Base-by-base conservation (phyloP, 495 filamentous ascomycete genomes). In the Diplogelasinospora grovesii region DNA sequence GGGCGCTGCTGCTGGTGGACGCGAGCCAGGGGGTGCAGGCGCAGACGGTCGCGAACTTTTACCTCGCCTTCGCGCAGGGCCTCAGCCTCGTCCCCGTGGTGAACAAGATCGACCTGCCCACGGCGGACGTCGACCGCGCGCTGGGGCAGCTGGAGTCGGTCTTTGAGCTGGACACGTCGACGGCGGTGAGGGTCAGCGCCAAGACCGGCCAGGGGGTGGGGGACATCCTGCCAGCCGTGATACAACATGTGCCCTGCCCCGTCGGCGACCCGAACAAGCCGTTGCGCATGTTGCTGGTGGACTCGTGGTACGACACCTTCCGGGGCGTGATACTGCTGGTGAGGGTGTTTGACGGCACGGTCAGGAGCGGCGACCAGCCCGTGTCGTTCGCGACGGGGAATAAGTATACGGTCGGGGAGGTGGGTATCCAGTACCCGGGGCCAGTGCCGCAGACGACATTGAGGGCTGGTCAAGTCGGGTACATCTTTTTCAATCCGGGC, bases 271-370 rank as follows among this genome's bases (percentile, higher is more conserved):
- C 65, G 33, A 68, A 56, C 7, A 82, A 75, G 49, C 85, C 86
- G 11, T 63, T 96, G 22, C 77, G 85, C 25, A 79, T 97, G 66
- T 65, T 98, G 5, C 77, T 98, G 15, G 89, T 98, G 28, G 92
- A 98, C 57, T 95, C 88, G 5, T 98, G 92, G 92, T 98, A 98
- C 57, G 86, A 93, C 46, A 86, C 79, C 31, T 98, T 95, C 63
- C 86, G 85, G 46, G 92, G 92, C 13, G 92, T 98, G 19, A 86
- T 98, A 25, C 73, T 95, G 36, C 73, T 98, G 7, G 87, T 98
- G 23, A 75, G 92, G 10, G 70, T 98, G 31, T 98, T 98, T 54
- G 88, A 97, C 45, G 92, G 92, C 11, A 75, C 77, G 40, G 70
- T 97, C 33, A 79, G 74, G 45, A 73, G 88, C 2, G 93, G 92